These are phyloP conservation scores for Corylus avellana DNA, from an alignment of 306 rosid species.

Conservation along the genomic window DNA sequence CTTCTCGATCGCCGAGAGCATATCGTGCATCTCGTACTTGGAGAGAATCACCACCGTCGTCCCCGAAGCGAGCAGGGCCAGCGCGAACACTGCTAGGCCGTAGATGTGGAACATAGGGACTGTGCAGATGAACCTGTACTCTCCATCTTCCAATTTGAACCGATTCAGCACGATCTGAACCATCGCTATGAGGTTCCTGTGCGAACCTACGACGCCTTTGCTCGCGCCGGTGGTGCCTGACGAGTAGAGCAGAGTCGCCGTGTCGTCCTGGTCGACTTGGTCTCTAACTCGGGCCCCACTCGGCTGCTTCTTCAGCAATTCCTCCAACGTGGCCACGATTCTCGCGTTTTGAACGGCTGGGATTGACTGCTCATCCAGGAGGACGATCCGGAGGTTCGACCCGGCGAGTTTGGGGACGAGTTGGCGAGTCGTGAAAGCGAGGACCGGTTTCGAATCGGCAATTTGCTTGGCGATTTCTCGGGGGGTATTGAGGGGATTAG, in stretches of 20 bases:
- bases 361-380: constrained; percentile 42
- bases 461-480: constrained; percentile 79
- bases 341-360: background rate
- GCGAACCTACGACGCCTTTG: constrained; percentile 91
- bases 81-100: constrained; percentile 70
- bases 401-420: constrained; percentile 56
- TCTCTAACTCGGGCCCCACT: constrained; percentile 33
- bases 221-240: constrained; percentile 91
- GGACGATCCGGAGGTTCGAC: constrained; percentile 51
- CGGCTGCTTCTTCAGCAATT: constrained; percentile 53
- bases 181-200: constrained; percentile 67
- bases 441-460: constrained; percentile 63
- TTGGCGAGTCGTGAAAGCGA: constrained; percentile 68
- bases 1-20: constrained; percentile 59
- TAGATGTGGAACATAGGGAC: constrained; percentile 95
- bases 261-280: constrained; percentile 65
- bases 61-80: constrained; percentile 63
- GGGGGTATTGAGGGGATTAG: constrained; percentile 84
- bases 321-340: constrained; percentile 32
- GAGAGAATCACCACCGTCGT: constrained; percentile 72
- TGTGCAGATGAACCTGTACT: constrained; percentile 68
- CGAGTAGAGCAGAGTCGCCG: constrained; percentile 82
- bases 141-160: constrained; percentile 32
- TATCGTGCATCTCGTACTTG: constrained; percentile 76
- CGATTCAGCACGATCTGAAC: constrained; percentile 51